Evolutionary conservation across 495 filamentous ascomycete genomes (phyloP).

Genomic region (Lineolata rhizophorae): DNA sequence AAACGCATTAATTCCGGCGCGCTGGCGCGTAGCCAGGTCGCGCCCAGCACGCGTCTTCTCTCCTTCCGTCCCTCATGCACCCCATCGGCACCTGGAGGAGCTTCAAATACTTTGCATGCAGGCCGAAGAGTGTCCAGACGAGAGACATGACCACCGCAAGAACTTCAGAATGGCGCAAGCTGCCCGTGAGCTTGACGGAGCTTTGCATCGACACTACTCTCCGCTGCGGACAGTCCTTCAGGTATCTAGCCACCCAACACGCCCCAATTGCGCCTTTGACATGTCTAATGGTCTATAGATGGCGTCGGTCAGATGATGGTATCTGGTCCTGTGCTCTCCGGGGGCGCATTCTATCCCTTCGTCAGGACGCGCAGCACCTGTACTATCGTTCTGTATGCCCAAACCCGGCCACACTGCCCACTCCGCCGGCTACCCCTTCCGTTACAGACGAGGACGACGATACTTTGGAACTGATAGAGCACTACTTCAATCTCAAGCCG

Average conservation of each 20-base stretch:
- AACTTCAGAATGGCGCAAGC: constrained; percentile 47
- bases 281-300: constrained; percentile 26
- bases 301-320: constrained; percentile 55
- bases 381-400: constrained; percentile 60
- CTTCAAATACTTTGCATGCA: too few species aligned
- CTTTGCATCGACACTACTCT: constrained; percentile 81
- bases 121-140: too few species aligned
- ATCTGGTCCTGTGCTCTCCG: constrained; percentile 84
- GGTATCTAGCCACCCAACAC: constrained; percentile 20
- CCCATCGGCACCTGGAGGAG: too few species aligned
- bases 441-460: constrained; percentile 22
- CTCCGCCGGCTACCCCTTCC: constrained; percentile 17
- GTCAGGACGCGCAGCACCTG: constrained; percentile 56
- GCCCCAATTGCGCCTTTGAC: neutral
- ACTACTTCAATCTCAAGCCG: constrained; percentile 64
- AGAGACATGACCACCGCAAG: constrained; percentile 9
- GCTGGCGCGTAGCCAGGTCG: too few species aligned
- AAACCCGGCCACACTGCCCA: constrained; percentile 10
- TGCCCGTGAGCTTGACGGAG: constrained; percentile 59
- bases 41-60: too few species aligned
- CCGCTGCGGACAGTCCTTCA: constrained; percentile 78
- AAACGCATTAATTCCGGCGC: too few species aligned
- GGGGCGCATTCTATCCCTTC: constrained; percentile 64
- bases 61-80: too few species aligned
- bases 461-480: constrained; percentile 41